These are phyloP conservation scores for Solanum hybrid DNA, from an alignment of 305 asterid species.

Conservation along the genomic window DNA sequence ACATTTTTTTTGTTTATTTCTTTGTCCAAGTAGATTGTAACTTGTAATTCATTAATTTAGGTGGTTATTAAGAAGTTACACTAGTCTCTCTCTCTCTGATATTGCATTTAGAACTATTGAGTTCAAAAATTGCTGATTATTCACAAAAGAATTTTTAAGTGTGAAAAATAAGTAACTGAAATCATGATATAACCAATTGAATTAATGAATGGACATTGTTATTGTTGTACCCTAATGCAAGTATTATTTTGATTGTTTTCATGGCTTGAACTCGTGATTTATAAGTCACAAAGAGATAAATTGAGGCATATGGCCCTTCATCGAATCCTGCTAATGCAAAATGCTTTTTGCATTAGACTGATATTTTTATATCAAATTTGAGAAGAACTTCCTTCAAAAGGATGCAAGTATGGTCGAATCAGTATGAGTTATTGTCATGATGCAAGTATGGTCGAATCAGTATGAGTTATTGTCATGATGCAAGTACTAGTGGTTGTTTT, in stretches of 20 bases:
- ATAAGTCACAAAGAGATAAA: neutral
- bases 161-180: neutral
- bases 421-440: neutral
- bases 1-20: neutral
- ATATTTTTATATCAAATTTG: neutral
- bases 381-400: neutral
- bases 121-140: neutral
- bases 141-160: neutral
- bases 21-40: conserved; percentile 22
- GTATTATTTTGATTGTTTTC: neutral
- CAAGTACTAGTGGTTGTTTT: no score
- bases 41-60: conserved; percentile 8
- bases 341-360: neutral
- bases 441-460: no score
- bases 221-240: neutral
- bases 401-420: neutral
- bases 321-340: rapidly evolving
- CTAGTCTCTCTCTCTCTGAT: neutral
- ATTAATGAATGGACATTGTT: neutral
- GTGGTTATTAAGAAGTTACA: neutral
- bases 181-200: neutral
- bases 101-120: neutral
- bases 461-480: neutral
- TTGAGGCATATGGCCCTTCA: neutral
- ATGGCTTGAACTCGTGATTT: neutral